A percentile compares a stretch with the other conserved stretches of the same genome.
phyloP scores from a whole-genome alignment of 2,329 filamentous ascomycete species.

The Seiridium unicorne region DNA sequence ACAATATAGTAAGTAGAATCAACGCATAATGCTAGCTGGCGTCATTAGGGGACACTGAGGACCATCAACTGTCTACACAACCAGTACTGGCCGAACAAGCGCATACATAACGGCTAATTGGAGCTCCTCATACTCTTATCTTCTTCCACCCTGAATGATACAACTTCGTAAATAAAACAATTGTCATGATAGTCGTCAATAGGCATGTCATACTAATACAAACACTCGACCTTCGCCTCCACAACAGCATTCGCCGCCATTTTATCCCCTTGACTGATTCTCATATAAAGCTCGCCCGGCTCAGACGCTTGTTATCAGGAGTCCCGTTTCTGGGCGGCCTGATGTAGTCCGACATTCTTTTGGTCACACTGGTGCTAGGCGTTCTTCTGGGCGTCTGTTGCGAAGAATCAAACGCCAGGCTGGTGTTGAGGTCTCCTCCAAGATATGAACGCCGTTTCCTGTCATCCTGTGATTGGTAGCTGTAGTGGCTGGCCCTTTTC shows the following conservation, averaged over 20 bases:
- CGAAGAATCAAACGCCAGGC: not conserved
- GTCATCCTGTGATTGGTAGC: slow-evolving; percentile 6
- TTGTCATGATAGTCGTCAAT: no score
- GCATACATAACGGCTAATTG: no score
- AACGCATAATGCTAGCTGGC: no score
- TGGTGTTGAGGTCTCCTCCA: not conserved
- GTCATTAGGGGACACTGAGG: no score
- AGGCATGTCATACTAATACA: not conserved
- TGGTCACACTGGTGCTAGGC: not conserved
- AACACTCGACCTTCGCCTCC: not conserved
- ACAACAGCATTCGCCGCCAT: no score
- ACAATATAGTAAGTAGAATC: no score
- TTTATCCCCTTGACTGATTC: not conserved
- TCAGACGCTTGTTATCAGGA: not conserved
- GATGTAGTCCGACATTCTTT: slow-evolving; percentile 7
- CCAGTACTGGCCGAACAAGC: no score
- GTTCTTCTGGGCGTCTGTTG: not conserved
- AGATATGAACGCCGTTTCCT: not conserved
- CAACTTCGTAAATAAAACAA: no score
- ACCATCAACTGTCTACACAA: no score
- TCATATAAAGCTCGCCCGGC: not conserved
- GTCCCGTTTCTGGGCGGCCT: not conserved
- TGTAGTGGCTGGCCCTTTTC: slow-evolving; percentile 9
- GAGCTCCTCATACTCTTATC: no score
- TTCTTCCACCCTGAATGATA: no score